These are phyloP conservation scores for Lepiota brunneoincarnata DNA, from an alignment of 768 basidiomycete genomes.

Conservation along the genomic window DNA sequence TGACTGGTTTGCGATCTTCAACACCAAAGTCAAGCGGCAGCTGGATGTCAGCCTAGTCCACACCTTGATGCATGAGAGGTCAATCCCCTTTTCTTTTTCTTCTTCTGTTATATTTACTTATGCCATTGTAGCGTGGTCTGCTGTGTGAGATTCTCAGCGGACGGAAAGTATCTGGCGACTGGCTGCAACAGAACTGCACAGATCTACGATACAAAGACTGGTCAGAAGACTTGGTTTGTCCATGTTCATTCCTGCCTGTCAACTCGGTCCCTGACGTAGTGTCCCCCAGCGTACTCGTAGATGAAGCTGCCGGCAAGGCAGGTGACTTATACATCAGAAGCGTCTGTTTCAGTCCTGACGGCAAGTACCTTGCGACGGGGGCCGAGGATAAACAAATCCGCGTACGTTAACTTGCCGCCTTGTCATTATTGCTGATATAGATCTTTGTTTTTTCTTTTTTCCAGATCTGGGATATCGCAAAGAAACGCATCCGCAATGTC, in stretches of 20 bases:
- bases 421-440: conserved; percentile 17
- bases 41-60: conserved; percentile 78
- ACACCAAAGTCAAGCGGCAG: conserved; percentile 66
- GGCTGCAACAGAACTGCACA: conserved; percentile 94
- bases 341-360: conserved; percentile 87
- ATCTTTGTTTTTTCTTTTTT: conserved; percentile 18
- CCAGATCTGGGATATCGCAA: conserved; percentile 87
- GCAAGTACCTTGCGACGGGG: conserved; percentile 86
- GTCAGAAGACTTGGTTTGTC: conserved; percentile 77
- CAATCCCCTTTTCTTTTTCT: conserved; percentile 19
- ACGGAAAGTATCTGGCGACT: conserved; percentile 89
- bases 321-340: conserved; percentile 93
- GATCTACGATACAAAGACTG: conserved; percentile 92
- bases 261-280: not conserved
- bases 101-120: not conserved
- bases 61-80: conserved; percentile 84
- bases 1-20: conserved; percentile 89
- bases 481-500: conserved; percentile 67
- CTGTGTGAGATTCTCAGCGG: conserved; percentile 92
- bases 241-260: conserved; percentile 1
- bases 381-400: conserved; percentile 90
- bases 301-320: conserved; percentile 68
- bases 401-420: conserved; percentile 38
- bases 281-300: conserved; percentile 63
- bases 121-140: conserved; percentile 52